Evolutionary conservation across 1,284 basidiomycete genomes (phyloP).

Genomic region (Grifola frondosa): DNA sequence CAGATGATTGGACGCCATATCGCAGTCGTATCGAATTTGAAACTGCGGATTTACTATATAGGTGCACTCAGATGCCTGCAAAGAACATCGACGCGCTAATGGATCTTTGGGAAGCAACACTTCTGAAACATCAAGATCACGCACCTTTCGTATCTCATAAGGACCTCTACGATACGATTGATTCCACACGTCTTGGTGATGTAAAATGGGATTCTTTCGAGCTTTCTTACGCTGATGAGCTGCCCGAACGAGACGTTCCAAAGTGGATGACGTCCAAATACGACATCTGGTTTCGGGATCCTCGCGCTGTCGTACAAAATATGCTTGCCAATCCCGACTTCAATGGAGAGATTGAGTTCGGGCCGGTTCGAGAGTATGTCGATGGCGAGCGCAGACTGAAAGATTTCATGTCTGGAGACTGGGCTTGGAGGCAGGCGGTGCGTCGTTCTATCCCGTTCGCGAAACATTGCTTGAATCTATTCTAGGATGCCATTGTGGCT

Average conservation of each 20-base stretch:
- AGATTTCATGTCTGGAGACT: conserved; percentile 17
- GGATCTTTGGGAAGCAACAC: conserved; percentile 6
- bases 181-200: conserved; percentile 7
- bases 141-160: conserved; percentile 13
- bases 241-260: conserved; percentile 7
- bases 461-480: neutral
- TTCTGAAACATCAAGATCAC: neutral
- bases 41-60: conserved; percentile 13
- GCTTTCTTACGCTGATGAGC: conserved; percentile 4
- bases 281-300: conserved; percentile 14
- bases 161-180: conserved; percentile 2
- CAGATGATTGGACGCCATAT: conserved; percentile 6
- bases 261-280: conserved; percentile 15
- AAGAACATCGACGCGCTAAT: conserved; percentile 7
- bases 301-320: conserved; percentile 8
- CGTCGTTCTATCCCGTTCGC: conserved; percentile 2
- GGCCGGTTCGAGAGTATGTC: conserved; percentile 6
- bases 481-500: conserved; percentile 11
- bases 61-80: neutral
- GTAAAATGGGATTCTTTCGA: conserved; percentile 11
- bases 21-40: conserved; percentile 8
- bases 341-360: neutral
- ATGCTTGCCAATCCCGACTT: conserved; percentile 11
- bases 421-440: conserved; percentile 26
- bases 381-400: conserved; percentile 2